Base-by-base conservation (phyloP, 1,284 basidiomycete genomes). In the Hemileia vastatrix region DNA sequence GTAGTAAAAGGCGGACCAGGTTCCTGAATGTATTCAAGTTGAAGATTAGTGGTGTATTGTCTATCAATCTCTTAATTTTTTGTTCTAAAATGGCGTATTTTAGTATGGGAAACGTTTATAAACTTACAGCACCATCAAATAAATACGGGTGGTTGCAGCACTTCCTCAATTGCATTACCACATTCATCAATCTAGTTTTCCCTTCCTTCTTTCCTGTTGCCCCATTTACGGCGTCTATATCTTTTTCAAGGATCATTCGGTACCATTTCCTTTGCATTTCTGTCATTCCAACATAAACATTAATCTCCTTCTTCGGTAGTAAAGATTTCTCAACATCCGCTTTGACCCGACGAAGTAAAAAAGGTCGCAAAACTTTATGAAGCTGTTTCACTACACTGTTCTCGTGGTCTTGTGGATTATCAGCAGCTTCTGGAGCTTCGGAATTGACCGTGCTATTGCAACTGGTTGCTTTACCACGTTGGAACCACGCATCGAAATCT, bases 191-290 rank as follows among this genome's bases (percentile, higher is more conserved):
- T 31, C 93, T 81, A 2, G 93, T 97, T 79, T 97, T 98, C 67
- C 95, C 94, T 77, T 99, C 95, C 77, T 98, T 98, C 82, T 96
- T 97, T 13, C 90, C 90, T 1, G 90, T 88, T 24, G 72, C 73
- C 83, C 91, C 90, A 73, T 97, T 98, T 59, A 98, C 95, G 8
- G 94, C 94, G 73, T 98, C 95, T 63, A 98, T 96, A 77, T 98
- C 95, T 79, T 98, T 97, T 78, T 98, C 92, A 60, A 99, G 78
- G 3, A 98, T 88, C 40, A 87, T 90, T 66, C 73, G 75, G 70
- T 76, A 76, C 95, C 94, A 98, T 76, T 92, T 96, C 50, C 91
- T 81, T 77, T 99, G 95, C 92, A 99, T 94, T 33, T 97, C 93
- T 1, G 92, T 90, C 68, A 98, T 83, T 60, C 94, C 94, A 64